These are phyloP conservation scores for Zygotorulaspora florentina DNA, from an alignment of 805 yeast species.

Conservation along the genomic window DNA sequence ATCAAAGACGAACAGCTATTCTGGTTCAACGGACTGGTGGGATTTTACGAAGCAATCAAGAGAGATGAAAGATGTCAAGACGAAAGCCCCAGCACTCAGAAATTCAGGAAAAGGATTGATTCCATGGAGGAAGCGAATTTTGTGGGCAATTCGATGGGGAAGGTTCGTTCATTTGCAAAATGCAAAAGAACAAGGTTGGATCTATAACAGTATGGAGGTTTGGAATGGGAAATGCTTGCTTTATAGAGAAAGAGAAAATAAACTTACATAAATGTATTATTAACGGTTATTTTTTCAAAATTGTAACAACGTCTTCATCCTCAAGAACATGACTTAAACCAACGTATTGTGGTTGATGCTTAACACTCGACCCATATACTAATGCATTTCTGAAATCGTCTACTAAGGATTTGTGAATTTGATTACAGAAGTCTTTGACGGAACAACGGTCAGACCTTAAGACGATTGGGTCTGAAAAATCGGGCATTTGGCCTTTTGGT, in stretches of 20 bases:
- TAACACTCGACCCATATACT: conserved; percentile 90
- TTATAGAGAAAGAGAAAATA: background rate
- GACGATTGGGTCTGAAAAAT: conserved; percentile 92
- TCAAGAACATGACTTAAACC: conserved; percentile 78
- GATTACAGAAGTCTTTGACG: conserved; percentile 94
- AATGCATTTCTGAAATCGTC: conserved; percentile 91
- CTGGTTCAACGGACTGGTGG: conserved; percentile 25
- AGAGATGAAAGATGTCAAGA: background rate
- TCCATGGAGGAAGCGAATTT: conserved; percentile 2
- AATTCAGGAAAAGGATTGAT: conserved; percentile 5
- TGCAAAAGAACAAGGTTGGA: conserved; percentile 7
- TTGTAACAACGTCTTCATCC: conserved; percentile 97
- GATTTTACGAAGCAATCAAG: conserved; percentile 19
- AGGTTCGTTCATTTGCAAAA: conserved; percentile 2
- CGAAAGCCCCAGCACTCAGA: conserved; percentile 1
- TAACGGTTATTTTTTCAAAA: conserved; percentile 58
- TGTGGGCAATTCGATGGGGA: conserved; percentile 3
- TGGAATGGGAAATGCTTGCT: background rate
- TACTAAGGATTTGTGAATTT: conserved; percentile 90
- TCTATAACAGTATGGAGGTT: background rate
- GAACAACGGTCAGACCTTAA: conserved; percentile 75
- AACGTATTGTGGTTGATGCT: conserved; percentile 96
- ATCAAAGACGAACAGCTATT: conserved; percentile 21
- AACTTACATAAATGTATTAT: background rate
- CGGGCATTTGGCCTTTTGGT: conserved; percentile 93